Evolutionary conservation across 331 rosid species (phyloP).

Genomic region (Dryas integrifolia): DNA sequence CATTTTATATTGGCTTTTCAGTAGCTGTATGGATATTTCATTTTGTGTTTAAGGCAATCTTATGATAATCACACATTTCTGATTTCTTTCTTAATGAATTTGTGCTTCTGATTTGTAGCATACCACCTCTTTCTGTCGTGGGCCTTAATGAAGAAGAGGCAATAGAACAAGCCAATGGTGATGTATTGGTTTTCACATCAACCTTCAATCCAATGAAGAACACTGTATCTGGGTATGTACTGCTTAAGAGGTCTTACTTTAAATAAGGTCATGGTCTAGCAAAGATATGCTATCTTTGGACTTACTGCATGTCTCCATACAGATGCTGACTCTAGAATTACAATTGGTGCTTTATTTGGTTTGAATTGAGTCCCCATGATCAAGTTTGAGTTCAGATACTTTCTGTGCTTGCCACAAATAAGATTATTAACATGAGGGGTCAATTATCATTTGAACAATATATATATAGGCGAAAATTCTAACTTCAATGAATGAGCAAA

Average conservation of each 20-base stretch:
- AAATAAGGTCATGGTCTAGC: slow-evolving; percentile 9
- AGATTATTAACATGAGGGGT: not conserved
- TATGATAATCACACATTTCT: not conserved
- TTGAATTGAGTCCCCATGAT: not conserved
- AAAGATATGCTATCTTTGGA: not conserved
- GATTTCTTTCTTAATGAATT: slow-evolving; percentile 10
- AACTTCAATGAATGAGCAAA: not conserved
- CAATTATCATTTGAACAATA: slow-evolving; percentile 1
- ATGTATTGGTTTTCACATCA: slow-evolving; percentile 68
- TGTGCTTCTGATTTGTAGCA: slow-evolving; percentile 53
- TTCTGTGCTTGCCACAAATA: not conserved
- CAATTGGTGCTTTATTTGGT: not conserved
- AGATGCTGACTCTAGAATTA: not conserved
- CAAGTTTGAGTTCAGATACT: not conserved
- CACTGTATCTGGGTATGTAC: slow-evolving; percentile 74
- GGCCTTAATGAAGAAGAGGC: slow-evolving; percentile 89
- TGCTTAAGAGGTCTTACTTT: slow-evolving; percentile 17
- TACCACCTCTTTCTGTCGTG: slow-evolving; percentile 80
- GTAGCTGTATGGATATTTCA: not conserved
- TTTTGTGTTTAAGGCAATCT: not conserved
- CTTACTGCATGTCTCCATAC: not conserved
- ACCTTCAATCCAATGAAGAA: slow-evolving; percentile 85
- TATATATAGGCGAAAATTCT: not conserved
- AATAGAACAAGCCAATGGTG: slow-evolving; percentile 62
- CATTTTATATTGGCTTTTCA: not conserved